phyloP scores from a whole-genome alignment of 2,329 filamentous ascomycete genomes.

The Cercospora nicotianae region DNA sequence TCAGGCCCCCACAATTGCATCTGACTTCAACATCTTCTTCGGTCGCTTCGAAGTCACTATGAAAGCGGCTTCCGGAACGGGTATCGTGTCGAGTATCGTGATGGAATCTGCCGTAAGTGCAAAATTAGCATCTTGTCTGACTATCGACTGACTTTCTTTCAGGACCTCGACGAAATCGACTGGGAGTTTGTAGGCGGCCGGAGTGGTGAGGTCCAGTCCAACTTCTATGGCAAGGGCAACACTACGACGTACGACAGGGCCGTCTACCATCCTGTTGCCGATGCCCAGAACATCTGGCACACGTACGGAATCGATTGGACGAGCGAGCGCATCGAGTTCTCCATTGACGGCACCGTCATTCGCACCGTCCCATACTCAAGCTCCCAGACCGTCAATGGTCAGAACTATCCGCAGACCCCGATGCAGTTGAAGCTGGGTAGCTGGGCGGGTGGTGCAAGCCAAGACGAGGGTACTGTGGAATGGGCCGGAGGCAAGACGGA shows the following conservation, averaged over 20 bases:
- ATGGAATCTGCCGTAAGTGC: conserved; percentile 63
- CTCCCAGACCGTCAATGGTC: conserved; percentile 58
- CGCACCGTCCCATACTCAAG: conserved; percentile 67
- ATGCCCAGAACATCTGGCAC: conserved; percentile 63
- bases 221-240: conserved; percentile 75
- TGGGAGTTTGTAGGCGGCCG: conserved; percentile 77
- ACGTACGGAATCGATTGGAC: conserved; percentile 76
- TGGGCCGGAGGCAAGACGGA: conserved; percentile 65
- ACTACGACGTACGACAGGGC: conserved; percentile 70
- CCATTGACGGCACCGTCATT: conserved; percentile 66
- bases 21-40: conserved; percentile 80
- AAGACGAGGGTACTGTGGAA: conserved; percentile 59
- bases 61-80: conserved; percentile 70
- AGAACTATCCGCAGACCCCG: conserved; percentile 77
- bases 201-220: conserved; percentile 62
- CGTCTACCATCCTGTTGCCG: conserved; percentile 43
- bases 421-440: conserved; percentile 62
- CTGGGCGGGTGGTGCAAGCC: conserved; percentile 52
- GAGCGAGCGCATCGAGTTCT: conserved; percentile 64
- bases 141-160: background rate
- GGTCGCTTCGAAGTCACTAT: conserved; percentile 75
- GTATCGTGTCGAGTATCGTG: conserved; percentile 79
- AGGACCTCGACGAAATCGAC: conserved; percentile 79
- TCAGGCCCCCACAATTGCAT: conserved; percentile 64
- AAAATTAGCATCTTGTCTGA: background rate